Conservation (phyloP, 1,284 basidiomycete genomes). For the Cryptococcus sp. region DNA sequence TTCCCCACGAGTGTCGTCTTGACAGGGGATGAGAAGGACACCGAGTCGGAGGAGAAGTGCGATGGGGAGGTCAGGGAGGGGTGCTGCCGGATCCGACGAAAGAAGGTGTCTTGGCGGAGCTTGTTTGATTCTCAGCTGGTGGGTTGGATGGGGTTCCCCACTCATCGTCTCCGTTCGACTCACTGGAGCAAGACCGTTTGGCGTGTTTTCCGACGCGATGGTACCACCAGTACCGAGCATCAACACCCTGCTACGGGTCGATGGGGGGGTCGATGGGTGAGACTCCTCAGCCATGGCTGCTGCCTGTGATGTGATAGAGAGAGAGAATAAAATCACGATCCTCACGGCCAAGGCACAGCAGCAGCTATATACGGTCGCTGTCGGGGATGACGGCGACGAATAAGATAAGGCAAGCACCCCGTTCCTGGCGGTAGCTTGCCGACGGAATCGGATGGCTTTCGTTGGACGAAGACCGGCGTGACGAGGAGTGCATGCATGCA, state of each 20-base stretch:
- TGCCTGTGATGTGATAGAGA: background rate
- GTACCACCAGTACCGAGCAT: conserved; percentile 47
- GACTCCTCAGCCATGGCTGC: background rate
- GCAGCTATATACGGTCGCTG: background rate
- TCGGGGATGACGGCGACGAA: no score
- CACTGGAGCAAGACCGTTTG: conserved; percentile 38
- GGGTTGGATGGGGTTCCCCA: no score
- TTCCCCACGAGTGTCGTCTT: conserved; percentile 20
- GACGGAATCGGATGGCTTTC: background rate
- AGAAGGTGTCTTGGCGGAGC: conserved; percentile 42
- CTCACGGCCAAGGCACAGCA: background rate
- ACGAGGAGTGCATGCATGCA: background rate
- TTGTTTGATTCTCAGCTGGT: conserved; percentile 9
- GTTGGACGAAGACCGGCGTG: background rate
- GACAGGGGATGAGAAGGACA: conserved; percentile 25
- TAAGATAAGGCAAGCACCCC: background rate
- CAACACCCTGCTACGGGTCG: conserved; percentile 20
- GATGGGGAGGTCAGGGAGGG: conserved; percentile 31
- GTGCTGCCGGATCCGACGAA: conserved; percentile 45
- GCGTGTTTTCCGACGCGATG: conserved; percentile 42
- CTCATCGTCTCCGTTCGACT: no score
- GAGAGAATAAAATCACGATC: background rate
- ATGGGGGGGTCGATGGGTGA: background rate
- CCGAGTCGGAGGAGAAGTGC: conserved; percentile 11
- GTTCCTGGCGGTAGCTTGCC: no score